phyloP scores from a whole-genome alignment of 345 rosid species.

The Arabidopsis arenosa region DNA sequence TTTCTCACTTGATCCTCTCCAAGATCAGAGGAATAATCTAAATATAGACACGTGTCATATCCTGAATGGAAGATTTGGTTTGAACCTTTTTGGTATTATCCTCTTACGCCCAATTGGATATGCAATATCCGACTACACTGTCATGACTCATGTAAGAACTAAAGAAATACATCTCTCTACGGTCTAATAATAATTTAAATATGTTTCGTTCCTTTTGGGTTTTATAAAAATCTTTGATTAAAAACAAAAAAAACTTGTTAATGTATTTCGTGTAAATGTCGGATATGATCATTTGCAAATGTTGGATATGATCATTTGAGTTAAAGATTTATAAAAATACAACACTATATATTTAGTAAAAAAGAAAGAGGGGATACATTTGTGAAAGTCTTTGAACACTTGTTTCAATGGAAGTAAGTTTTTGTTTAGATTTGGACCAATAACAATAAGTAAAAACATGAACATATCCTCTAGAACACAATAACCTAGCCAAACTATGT shows the following conservation, averaged over 20 bases:
- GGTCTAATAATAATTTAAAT: too few relatives aligned
- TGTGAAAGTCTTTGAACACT: too few relatives aligned
- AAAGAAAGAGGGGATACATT: not conserved
- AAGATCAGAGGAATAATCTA: not conserved
- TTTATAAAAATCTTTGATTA: too few relatives aligned
- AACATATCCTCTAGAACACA: not conserved
- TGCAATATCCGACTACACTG: slow-evolving; percentile 9
- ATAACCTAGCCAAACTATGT: not conserved
- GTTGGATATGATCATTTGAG: not conserved
- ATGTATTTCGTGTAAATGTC: too few relatives aligned
- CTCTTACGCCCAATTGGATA: slow-evolving; percentile 8
- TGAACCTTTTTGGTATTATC: slow-evolving; percentile 11
- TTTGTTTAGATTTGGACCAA: too few relatives aligned
- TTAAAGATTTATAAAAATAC: not conserved
- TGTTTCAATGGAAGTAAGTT: too few relatives aligned
- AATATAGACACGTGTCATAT: not conserved
- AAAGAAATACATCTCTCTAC: too few relatives aligned
- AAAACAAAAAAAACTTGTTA: too few relatives aligned
- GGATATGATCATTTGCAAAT: not conserved
- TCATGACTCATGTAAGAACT: too few relatives aligned
- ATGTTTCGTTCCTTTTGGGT: too few relatives aligned
- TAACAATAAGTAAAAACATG: too few relatives aligned
- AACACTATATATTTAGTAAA: too few relatives aligned
- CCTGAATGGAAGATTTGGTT: not conserved
- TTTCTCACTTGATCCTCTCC: slow-evolving; percentile 12